Evolutionary conservation across 1,284 basidiomycete species (phyloP).

Genomic region (Inonotus hispidus): DNA sequence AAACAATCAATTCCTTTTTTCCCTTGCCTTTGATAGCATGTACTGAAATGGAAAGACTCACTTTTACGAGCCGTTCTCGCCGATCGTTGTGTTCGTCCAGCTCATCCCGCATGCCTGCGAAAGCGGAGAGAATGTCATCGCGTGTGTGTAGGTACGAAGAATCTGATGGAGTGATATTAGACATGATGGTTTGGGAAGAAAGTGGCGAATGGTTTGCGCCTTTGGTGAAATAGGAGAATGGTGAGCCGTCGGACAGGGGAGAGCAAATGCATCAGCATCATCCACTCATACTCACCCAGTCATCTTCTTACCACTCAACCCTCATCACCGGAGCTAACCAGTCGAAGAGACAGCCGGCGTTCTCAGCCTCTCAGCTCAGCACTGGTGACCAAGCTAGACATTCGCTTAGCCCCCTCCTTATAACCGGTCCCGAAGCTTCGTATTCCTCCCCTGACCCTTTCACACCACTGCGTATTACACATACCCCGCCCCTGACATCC

Average conservation of each 20-base stretch:
- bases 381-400: background rate
- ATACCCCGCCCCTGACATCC: too few relatives aligned
- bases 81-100: constrained; percentile 73
- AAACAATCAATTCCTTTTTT: background rate
- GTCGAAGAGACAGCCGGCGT: background rate
- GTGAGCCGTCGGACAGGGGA: too few relatives aligned
- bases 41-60: too few relatives aligned
- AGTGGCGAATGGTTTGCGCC: too few relatives aligned
- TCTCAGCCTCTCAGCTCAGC: background rate
- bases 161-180: background rate
- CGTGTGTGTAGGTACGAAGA: constrained; percentile 19
- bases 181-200: background rate
- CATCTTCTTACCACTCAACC: too few relatives aligned
- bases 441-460: background rate
- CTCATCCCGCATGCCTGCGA: constrained; percentile 59
- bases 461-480: background rate
- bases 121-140: constrained; percentile 33
- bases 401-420: background rate
- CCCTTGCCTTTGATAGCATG: constrained; percentile 4
- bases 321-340: background rate
- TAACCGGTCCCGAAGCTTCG: background rate
- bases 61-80: constrained; percentile 82
- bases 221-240: too few relatives aligned
- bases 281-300: background rate
- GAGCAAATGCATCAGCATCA: background rate